Evolutionary conservation across 768 basidiomycete genomes (phyloP).

Genomic region (Sarcomyxa edulis): DNA sequence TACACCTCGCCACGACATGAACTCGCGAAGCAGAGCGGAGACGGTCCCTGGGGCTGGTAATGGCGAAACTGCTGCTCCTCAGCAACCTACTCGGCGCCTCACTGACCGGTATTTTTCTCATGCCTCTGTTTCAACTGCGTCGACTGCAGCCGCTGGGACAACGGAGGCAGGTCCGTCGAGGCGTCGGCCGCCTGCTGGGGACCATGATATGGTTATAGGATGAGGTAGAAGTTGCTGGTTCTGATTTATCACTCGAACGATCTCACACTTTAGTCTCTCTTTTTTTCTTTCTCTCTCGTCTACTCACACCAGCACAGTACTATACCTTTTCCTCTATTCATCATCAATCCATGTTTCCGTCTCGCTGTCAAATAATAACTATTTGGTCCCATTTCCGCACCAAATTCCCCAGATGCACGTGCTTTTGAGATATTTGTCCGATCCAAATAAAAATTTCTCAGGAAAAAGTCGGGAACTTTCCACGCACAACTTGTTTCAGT

Average conservation of each 20-base stretch:
- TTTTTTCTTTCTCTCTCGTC: not conserved
- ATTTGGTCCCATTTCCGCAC: no score
- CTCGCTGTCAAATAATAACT: no score
- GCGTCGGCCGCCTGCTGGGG: not conserved
- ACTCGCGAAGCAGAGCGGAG: not conserved
- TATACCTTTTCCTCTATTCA: not conserved
- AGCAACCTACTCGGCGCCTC: slow-evolving; percentile 5
- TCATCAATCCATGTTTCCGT: not conserved
- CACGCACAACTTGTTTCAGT: no score
- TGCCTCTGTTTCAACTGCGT: not conserved
- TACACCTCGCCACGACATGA: not conserved
- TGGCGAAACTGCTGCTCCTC: not conserved
- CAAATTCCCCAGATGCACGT: no score
- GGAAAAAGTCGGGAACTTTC: no score
- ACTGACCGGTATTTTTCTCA: slow-evolving; percentile 3
- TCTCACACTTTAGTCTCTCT: not conserved
- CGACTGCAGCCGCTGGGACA: not conserved
- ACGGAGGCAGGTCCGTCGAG: slow-evolving; percentile 4
- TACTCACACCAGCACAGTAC: not conserved
- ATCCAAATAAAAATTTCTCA: no score
- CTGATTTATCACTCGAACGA: no score
- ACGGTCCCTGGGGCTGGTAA: slow-evolving; percentile 2
- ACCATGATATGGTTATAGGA: slow-evolving; percentile 8
- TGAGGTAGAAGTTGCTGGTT: slow-evolving; percentile 1
- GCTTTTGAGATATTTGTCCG: no score